A percentile compares a stretch with the other conserved stretches of the same genome.
Conservation (phyloP, 352 stramenopile species). For the Globisporangium yorkense region DNA sequence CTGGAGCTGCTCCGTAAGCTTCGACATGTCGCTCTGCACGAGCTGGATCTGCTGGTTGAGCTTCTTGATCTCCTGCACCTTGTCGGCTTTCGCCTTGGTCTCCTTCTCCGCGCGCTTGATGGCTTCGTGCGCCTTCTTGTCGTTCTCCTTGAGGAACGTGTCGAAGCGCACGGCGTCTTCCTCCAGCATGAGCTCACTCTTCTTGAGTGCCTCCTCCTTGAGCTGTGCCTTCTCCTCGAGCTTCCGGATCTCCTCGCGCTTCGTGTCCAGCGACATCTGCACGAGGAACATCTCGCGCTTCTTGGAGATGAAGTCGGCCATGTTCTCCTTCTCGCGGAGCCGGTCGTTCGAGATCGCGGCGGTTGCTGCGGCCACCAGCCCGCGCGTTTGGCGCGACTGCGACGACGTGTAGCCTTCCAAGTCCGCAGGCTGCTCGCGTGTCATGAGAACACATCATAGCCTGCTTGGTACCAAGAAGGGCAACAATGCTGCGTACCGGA, state of each 20-base stretch:
- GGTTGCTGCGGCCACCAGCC: conserved; percentile 71
- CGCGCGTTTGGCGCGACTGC: conserved; percentile 69
- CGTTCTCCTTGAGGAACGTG: conserved; percentile 96
- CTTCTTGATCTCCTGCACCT: conserved; percentile 94
- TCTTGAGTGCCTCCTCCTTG: conserved; percentile 94
- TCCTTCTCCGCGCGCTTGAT: conserved; percentile 94
- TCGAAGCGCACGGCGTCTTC: conserved; percentile 95
- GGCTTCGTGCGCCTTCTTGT: conserved; percentile 95
- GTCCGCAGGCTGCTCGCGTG: conserved; percentile 23
- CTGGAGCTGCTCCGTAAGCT: conserved; percentile 91
- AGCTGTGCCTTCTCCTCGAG: conserved; percentile 94
- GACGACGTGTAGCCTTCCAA: conserved; percentile 53
- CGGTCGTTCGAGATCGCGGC: conserved; percentile 81
- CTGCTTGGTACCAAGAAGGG: background rate
- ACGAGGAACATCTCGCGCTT: conserved; percentile 97
- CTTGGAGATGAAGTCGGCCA: conserved; percentile 94
- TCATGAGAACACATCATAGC: background rate
- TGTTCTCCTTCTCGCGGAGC: conserved; percentile 92
- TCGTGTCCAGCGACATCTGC: conserved; percentile 94
- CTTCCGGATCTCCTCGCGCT: conserved; percentile 95
- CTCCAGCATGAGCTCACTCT: conserved; percentile 94
- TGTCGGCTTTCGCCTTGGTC: conserved; percentile 92
- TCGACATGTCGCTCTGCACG: conserved; percentile 92
- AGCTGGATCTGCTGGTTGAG: conserved; percentile 94
- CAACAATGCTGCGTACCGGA: conserved; percentile 19